Conservation (phyloP, 192 early-diverging fungal genomes). For the Pecoramyces ruminantium region DNA sequence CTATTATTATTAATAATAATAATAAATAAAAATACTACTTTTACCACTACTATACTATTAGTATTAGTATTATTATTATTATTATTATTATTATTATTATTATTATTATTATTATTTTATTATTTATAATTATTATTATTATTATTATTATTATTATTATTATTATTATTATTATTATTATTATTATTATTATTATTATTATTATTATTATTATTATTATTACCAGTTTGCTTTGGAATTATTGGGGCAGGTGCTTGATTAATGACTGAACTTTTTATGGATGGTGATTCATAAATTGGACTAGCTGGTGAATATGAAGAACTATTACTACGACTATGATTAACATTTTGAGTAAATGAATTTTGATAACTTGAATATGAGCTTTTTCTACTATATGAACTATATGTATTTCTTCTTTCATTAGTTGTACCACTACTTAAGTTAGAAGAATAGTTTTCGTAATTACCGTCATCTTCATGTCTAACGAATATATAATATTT, state of each 20-base stretch:
- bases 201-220: not conserved
- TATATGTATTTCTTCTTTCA: not conserved
- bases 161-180: too few relatives aligned
- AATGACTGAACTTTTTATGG: not conserved
- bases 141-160: too few relatives aligned
- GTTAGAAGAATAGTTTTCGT: not conserved
- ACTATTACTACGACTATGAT: not conserved
- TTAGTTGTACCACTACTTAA: not conserved
- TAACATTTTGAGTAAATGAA: not conserved
- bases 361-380: not conserved
- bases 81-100: too few relatives aligned
- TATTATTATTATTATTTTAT: too few relatives aligned
- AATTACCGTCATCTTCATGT: not conserved
- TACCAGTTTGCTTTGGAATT: not conserved
- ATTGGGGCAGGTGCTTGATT: not conserved
- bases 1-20: too few relatives aligned
- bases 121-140: too few relatives aligned
- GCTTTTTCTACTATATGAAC: not conserved
- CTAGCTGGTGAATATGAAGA: not conserved
- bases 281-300: not conserved
- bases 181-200: too few relatives aligned
- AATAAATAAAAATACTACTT: too few relatives aligned
- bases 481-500: not conserved
- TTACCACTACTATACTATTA: too few relatives aligned
- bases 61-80: too few relatives aligned